Conservation (phyloP, 2,329 filamentous ascomycete genomes). For the Neofusicoccum umdonicola region DNA sequence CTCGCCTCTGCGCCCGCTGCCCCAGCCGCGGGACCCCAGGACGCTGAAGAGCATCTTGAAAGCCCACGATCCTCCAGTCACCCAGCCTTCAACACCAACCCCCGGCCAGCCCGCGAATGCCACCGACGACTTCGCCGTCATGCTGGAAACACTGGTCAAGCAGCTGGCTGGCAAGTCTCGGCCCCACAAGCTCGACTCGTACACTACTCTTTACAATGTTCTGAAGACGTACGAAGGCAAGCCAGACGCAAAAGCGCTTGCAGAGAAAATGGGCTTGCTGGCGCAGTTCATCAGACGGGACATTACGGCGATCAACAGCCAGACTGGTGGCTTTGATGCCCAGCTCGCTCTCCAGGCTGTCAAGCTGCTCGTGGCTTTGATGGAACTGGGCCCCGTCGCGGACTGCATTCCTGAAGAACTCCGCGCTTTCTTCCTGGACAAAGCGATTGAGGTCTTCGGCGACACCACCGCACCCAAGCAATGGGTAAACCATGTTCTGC, state of each 20-base stretch:
- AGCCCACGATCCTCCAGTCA: constrained; percentile 46
- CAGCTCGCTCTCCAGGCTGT: constrained; percentile 75
- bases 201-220: constrained; percentile 72
- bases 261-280: constrained; percentile 74
- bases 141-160: constrained; percentile 81
- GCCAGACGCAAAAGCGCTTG: constrained; percentile 47
- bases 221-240: constrained; percentile 80
- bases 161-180: constrained; percentile 75
- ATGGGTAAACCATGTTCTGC: constrained; percentile 71
- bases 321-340: constrained; percentile 58
- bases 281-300: constrained; percentile 83
- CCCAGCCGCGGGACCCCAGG: constrained; percentile 51
- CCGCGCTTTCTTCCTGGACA: constrained; percentile 74
- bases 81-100: neutral
- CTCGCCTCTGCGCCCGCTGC: constrained; percentile 47
- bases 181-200: constrained; percentile 76
- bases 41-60: constrained; percentile 81
- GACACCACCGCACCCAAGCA: constrained; percentile 70
- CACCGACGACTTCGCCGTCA: constrained; percentile 65
- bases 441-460: constrained; percentile 71
- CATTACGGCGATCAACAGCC: constrained; percentile 55
- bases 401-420: constrained; percentile 75
- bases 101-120: constrained; percentile 42
- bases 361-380: constrained; percentile 72
- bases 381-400: constrained; percentile 70